Conservation (phyloP, 805 yeast genomes). For the Cyberlindnera suaveolens region DNA sequence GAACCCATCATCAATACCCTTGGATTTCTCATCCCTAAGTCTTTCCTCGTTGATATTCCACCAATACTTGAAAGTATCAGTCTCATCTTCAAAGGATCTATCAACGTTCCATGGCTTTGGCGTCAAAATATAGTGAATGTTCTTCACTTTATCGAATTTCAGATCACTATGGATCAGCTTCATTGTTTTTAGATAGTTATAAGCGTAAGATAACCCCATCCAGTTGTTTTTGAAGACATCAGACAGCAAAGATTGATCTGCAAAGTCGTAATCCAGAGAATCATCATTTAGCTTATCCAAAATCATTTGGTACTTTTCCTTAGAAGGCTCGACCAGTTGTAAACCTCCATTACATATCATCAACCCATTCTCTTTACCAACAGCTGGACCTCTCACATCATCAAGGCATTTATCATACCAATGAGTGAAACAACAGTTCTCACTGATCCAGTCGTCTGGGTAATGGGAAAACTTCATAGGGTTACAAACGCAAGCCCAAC, state of each 20-base stretch:
- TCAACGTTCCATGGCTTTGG: conserved; percentile 58
- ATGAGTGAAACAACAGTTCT: conserved; percentile 45
- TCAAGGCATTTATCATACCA: conserved; percentile 23
- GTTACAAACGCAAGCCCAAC: conserved; percentile 59
- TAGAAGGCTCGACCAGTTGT: conserved; percentile 41
- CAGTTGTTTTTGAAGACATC: conserved; percentile 47
- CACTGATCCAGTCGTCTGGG: conserved; percentile 45
- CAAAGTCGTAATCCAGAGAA: conserved; percentile 42
- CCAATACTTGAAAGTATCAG: conserved; percentile 47
- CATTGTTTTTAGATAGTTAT: conserved; percentile 53
- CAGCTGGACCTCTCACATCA: conserved; percentile 33
- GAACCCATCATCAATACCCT: conserved; percentile 13
- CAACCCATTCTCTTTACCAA: conserved; percentile 31
- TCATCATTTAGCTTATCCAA: conserved; percentile 31
- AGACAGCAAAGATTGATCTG: conserved; percentile 51
- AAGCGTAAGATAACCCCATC: conserved; percentile 46
- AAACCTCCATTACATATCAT: conserved; percentile 56
- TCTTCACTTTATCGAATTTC: conserved; percentile 45
- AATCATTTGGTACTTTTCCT: conserved; percentile 33
- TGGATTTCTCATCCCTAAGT: conserved; percentile 10
- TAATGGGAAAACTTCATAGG: conserved; percentile 47
- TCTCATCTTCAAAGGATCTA: conserved; percentile 29
- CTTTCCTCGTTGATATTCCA: conserved; percentile 38
- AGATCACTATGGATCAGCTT: conserved; percentile 37
- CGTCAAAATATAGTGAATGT: conserved; percentile 48